Evolutionary conservation across 441 rosid genomes (phyloP).

Genomic region (Erysimum pusillum): DNA sequence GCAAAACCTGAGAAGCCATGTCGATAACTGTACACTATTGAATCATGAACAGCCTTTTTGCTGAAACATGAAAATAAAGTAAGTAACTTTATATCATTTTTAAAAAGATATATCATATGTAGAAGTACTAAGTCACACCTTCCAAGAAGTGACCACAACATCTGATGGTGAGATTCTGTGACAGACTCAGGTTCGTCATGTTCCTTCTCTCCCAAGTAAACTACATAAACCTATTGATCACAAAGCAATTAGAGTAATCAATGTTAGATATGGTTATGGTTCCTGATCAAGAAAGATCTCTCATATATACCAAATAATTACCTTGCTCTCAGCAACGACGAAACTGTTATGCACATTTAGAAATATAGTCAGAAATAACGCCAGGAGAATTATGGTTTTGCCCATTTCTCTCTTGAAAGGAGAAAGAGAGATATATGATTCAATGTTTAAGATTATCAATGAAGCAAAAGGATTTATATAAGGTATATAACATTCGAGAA

Average conservation of each 20-base stretch:
- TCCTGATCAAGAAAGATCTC: background rate
- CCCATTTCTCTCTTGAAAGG: background rate
- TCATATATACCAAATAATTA: too few relatives aligned
- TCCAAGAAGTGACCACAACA: constrained; percentile 33
- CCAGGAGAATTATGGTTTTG: background rate
- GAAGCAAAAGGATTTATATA: background rate
- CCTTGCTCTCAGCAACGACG: constrained; percentile 19
- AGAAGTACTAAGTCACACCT: constrained; percentile 4
- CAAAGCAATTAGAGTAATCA: background rate
- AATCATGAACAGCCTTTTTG: constrained; percentile 54
- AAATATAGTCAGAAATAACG: background rate
- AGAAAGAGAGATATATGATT: background rate
- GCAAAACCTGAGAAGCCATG: constrained; percentile 69
- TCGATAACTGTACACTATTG: constrained; percentile 61
- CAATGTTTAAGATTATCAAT: background rate
- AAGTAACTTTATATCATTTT: too few relatives aligned
- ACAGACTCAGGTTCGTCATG: constrained; percentile 29
- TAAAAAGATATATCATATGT: background rate
- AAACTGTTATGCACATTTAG: background rate
- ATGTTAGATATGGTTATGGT: background rate
- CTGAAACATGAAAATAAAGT: constrained; percentile 39
- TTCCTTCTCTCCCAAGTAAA: constrained; percentile 18
- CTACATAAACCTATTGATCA: constrained; percentile 16
- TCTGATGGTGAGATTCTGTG: constrained; percentile 27
- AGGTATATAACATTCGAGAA: background rate